These are phyloP conservation scores for Phyllosticta ampelicida DNA, from an alignment of 2,329 filamentous ascomycete species.

Conservation along the genomic window DNA sequence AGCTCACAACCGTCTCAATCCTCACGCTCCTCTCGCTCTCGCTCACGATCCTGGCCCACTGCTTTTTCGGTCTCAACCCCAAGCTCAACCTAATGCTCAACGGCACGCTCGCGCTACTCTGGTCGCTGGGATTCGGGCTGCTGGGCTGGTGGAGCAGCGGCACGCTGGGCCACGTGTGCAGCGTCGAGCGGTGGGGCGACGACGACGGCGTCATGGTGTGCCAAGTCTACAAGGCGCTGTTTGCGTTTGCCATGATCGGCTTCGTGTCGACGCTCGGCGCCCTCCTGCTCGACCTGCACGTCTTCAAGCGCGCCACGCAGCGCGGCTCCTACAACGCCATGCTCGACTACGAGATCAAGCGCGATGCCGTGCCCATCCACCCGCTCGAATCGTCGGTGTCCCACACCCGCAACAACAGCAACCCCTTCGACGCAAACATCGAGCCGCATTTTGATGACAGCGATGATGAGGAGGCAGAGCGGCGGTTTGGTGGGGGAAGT, in stretches of 20 bases:
- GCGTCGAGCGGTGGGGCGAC: constrained; percentile 41
- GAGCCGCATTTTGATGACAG: constrained; percentile 15
- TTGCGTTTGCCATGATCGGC: constrained; percentile 43
- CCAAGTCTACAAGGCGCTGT: constrained; percentile 49
- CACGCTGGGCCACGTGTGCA: constrained; percentile 44
- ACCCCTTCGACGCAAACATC: constrained; percentile 13
- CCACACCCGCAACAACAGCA: constrained; percentile 2
- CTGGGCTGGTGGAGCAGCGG: constrained; percentile 44
- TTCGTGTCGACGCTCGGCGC: constrained; percentile 37
- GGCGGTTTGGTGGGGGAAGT: constrained; percentile 12
- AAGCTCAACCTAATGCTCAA: constrained; percentile 42
- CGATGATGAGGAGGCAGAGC: constrained; percentile 18
- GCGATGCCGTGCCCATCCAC: constrained; percentile 15
- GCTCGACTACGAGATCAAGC: constrained; percentile 27
- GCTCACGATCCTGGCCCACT: constrained; percentile 41
- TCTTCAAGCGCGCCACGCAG: constrained; percentile 33
- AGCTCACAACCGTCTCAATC: constrained; percentile 43
- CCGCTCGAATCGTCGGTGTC: constrained; percentile 4
- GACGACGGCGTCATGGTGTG: constrained; percentile 46
- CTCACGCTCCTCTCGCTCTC: constrained; percentile 39
- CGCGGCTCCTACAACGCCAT: constrained; percentile 41
- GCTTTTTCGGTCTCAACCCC: constrained; percentile 42
- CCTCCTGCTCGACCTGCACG: constrained; percentile 41
- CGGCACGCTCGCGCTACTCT: constrained; percentile 38
- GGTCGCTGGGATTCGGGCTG: constrained; percentile 42